phyloP scores from a whole-genome alignment of 257 asterid species.

The Salvia miltiorrhiza region DNA sequence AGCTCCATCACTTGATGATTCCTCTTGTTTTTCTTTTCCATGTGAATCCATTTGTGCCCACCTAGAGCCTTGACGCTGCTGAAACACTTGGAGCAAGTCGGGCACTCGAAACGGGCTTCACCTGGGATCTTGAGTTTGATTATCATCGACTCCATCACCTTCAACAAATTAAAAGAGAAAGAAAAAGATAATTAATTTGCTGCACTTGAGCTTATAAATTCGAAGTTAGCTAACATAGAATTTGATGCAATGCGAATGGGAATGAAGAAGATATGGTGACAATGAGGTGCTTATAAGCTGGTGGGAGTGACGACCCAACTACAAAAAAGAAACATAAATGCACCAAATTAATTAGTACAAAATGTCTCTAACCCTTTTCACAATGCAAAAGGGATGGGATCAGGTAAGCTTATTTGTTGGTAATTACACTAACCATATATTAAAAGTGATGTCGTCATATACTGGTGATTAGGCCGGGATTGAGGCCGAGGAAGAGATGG shows the following conservation, averaged over 20 bases:
- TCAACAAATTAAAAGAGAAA: neutral
- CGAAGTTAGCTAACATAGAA: no score
- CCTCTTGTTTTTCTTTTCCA: neutral
- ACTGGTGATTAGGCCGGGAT: no score
- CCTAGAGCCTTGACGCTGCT: neutral
- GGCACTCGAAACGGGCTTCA: neutral
- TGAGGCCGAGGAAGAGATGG: neutral
- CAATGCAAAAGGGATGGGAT: no score
- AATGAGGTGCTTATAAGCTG: slow-evolving; percentile 9
- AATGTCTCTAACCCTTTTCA: neutral
- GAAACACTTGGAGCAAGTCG: neutral
- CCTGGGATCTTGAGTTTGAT: slow-evolving; percentile 1
- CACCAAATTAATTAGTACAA: neutral
- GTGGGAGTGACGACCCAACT: neutral
- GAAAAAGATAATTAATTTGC: neutral
- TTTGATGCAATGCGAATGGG: neutral
- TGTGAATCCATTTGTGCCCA: slow-evolving; percentile 8
- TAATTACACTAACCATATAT: neutral
- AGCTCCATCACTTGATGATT: neutral
- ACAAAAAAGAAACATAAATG: neutral
- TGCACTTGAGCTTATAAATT: neutral
- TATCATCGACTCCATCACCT: neutral
- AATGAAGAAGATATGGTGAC: neutral
- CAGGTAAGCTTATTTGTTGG: no score
- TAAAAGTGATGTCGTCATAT: no score